phyloP scores from a whole-genome alignment of 2,329 filamentous ascomycete genomes.

The Pyricularia sp. region DNA sequence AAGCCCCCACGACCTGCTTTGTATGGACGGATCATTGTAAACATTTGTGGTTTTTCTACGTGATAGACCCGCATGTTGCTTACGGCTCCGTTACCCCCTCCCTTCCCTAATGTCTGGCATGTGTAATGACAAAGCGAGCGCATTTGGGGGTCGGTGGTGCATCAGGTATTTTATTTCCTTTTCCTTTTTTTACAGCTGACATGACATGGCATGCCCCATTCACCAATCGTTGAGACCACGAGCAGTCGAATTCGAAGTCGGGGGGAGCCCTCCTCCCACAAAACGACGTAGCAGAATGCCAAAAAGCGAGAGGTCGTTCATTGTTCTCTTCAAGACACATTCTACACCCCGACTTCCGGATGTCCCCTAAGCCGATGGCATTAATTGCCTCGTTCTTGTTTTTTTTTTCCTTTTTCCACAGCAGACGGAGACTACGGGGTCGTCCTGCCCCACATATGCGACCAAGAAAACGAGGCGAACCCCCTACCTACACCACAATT shows the following conservation, averaged over 20 bases:
- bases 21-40: neutral
- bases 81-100: neutral
- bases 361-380: neutral
- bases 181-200: neutral
- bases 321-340: neutral
- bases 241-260: neutral
- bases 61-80: neutral
- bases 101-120: neutral
- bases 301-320: neutral
- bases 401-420: neutral
- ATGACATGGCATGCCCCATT: neutral
- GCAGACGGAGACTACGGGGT: neutral
- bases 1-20: neutral
- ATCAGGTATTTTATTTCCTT: neutral
- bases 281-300: neutral
- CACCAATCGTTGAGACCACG: neutral
- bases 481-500: neutral
- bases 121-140: neutral
- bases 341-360: neutral
- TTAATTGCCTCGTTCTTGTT: neutral
- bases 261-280: neutral
- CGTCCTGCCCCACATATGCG: neutral
- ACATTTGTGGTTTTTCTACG: neutral
- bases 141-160: neutral
- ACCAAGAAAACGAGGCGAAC: neutral